These are phyloP conservation scores for Talaromyces nanjingensis DNA, from an alignment of 495 filamentous ascomycete genomes.

Conservation along the genomic window DNA sequence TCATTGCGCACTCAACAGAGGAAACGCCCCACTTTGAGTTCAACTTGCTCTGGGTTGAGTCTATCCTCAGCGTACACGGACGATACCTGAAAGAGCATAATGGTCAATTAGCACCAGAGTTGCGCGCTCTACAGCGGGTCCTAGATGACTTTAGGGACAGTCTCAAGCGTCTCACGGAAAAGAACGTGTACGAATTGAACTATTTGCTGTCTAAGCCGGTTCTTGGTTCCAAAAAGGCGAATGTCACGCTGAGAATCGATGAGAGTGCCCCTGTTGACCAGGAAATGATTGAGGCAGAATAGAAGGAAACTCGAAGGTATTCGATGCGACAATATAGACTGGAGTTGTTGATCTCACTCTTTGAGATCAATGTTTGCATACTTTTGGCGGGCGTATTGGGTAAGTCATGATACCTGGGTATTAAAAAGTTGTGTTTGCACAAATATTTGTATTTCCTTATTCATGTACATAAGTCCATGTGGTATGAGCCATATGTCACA, in stretches of 20 bases:
- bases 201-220: conserved; percentile 57
- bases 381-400: conserved; percentile 9
- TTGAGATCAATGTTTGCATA: conserved; percentile 4
- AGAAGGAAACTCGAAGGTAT: conserved; percentile 21
- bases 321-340: conserved; percentile 38
- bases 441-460: conserved; percentile 17
- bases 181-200: conserved; percentile 78
- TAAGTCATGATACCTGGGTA: conserved; percentile 4
- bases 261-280: conserved; percentile 23
- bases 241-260: conserved; percentile 21
- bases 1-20: conserved; percentile 81
- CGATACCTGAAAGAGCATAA: conserved; percentile 73
- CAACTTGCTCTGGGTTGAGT: conserved; percentile 85
- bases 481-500: conserved; percentile 11
- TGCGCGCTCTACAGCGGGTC: conserved; percentile 70
- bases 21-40: conserved; percentile 90
- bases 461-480: conserved; percentile 9
- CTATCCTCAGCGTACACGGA: conserved; percentile 75
- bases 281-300: conserved; percentile 27
- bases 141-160: conserved; percentile 71
- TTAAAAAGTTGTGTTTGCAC: conserved; percentile 15
- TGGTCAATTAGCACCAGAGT: conserved; percentile 68
- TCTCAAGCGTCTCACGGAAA: conserved; percentile 67
- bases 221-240: conserved; percentile 27
- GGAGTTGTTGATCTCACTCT: neutral